Evolutionary conservation across 2,329 filamentous ascomycete species (phyloP), one percentile per base, ranked within the genome.

Genomic region (Arthrobotrys musiformis): DNA sequence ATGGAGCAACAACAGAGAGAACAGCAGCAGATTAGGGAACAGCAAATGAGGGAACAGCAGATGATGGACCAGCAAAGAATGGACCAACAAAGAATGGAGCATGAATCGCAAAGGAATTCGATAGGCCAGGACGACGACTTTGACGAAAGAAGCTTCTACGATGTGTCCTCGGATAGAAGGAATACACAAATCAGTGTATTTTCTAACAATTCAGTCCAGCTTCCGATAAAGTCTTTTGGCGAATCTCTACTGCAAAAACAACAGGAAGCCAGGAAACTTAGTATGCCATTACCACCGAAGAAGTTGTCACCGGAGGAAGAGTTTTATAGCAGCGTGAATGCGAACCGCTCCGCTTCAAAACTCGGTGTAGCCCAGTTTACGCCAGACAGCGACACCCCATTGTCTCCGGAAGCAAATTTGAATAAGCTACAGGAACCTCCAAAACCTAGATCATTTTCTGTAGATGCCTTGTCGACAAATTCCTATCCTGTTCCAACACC

Each of bases 401-500:
- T 40, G 17, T 68, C 69, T 6, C 17, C 52, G 4, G 69, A 67
- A 35, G n/a, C 30, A 28, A 58, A 50, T 13, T 28, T 50, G 22
- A 17, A 33, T 4, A 42, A 30, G 46, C n/a, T 69, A 22, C 63
- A 76, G n/a, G 64, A 69, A 3, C 46, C 40, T 15, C 56, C 54
- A 44, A 70, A 70, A 17, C 64, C 72, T 1, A 52, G 50, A 33
- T 37, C 72, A 0, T 69, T 70, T 26, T 76, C 72, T 2, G 60
- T 70, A 13, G 72, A 76, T 50, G 40, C 30, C 19, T 19, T 69
- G 3, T 76, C 72, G 1, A 66, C 64, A 2, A 70, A 76, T 28
- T 69, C 72, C 4, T 76, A 76, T 33, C 72, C 72, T n/a, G 58
- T 70, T 7, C 72, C 72, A 13, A 76, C 66, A 8, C 70, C 70